Percentiles rank a stretch among this genome's conserved stretches.
phyloP scores from a whole-genome alignment of 2,329 filamentous ascomycete species.

The Lasiodiplodia hormozganensis region DNA sequence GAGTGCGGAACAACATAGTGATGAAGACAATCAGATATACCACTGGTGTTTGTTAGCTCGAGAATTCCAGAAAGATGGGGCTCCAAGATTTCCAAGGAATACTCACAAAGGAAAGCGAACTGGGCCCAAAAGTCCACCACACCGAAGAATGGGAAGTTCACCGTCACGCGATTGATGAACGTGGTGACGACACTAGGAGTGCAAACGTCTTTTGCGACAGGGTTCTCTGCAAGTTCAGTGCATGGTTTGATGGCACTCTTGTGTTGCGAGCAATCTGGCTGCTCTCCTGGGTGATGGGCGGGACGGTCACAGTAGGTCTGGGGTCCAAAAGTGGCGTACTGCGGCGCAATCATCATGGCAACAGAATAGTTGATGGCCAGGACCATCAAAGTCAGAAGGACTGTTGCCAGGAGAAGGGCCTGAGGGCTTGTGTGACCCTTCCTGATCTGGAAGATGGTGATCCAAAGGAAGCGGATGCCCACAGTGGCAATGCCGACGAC shows the following conservation, averaged over 20 bases:
- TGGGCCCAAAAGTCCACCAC: conserved; percentile 95
- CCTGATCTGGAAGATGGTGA: conserved; percentile 89
- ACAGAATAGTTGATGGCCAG: conserved; percentile 92
- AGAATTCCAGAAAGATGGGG: neutral
- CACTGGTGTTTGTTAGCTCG: conserved; percentile 37
- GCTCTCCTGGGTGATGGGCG: conserved; percentile 65
- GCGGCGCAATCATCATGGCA: conserved; percentile 91
- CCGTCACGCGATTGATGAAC: conserved; percentile 88
- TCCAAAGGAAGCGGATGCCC: conserved; percentile 95
- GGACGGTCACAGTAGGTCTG: conserved; percentile 90
- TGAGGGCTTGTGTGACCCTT: conserved; percentile 90
- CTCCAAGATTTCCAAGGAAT: neutral
- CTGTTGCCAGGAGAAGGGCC: conserved; percentile 87
- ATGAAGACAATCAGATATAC: conserved; percentile 83
- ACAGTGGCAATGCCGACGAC: conserved; percentile 85
- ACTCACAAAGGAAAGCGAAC: conserved; percentile 78
- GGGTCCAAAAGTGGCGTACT: conserved; percentile 92
- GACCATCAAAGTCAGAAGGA: conserved; percentile 87
- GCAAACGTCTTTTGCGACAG: conserved; percentile 80
- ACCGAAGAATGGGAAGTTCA: conserved; percentile 96
- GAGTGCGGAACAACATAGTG: conserved; percentile 80
- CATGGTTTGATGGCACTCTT: conserved; percentile 79
- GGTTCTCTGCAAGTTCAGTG: conserved; percentile 75
- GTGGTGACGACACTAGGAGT: conserved; percentile 91
- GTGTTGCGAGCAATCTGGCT: conserved; percentile 77